Evolutionary conservation across 108 stramenopile genomes (phyloP), one percentile per base, ranked within the genome.

Genomic region (Cyclotella cryptica): DNA sequence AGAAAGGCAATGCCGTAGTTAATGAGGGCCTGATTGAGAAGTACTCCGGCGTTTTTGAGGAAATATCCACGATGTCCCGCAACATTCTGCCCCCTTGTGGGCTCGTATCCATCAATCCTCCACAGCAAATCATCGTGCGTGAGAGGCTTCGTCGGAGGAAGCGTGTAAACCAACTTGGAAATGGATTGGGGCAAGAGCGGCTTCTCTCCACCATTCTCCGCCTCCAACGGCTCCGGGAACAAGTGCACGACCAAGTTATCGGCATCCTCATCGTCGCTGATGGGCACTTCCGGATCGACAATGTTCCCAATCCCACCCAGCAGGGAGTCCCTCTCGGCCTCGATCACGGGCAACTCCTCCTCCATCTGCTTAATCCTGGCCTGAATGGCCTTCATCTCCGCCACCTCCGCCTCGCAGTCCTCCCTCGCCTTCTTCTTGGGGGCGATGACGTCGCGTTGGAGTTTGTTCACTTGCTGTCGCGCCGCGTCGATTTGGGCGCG

Each of bases 11-110:
- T 97, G 61, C 94, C 89, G 85, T 98, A 99, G 79, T 98, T 98
- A 80, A 99, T 98, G 71, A 99, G 87, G 30, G 98, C 99, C 87
- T 98, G 98, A 81, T 99, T 99, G 65, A 99, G 89, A 22, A 98
- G 69, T 22, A 98, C 95, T 17, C 98, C 98, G 4, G 94, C 95
- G 78, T 99, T 98, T 51, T 96, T 96, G 69, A 99, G 83, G 84
- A 99, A 99, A 91, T 99, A 99, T 19, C 93, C 98, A 8, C 98
- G 90, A 78, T 99, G 98, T 10, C 99, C 99, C 18, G 98, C 98
- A 27, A 98, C 98, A 10, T 88, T 75, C 68, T 87, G 87, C 43
- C 99, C 99, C 45, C 98, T 86, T 27, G 84, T 84, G 39, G 99
- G 98, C 88, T 99, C 99, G 82, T 98, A 99, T 0, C 99, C 99